These are phyloP conservation scores for Colletotrichum orbiculare DNA, from an alignment of 2,329 filamentous ascomycete genomes.

Conservation along the genomic window DNA sequence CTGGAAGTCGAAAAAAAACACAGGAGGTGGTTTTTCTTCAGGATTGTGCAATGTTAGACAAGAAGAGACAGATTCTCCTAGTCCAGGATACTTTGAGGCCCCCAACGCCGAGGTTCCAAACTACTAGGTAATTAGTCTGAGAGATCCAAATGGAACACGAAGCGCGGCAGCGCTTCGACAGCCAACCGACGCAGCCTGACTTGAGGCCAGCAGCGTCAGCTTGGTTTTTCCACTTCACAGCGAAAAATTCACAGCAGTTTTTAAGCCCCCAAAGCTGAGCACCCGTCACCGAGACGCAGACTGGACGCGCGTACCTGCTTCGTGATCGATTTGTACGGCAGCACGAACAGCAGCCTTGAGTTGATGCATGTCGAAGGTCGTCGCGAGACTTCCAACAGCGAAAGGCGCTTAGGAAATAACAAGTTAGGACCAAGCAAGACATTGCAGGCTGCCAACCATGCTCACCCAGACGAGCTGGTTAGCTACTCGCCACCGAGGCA, in stretches of 20 bases:
- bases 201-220: neutral
- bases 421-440: too few relatives aligned
- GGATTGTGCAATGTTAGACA: conserved; percentile 1
- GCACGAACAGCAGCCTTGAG: neutral
- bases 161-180: conserved; percentile 19
- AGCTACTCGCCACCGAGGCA: conserved; percentile 17
- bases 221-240: conserved; percentile 15
- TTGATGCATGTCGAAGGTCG: neutral
- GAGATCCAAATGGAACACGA: too few relatives aligned
- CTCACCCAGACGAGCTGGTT: too few relatives aligned
- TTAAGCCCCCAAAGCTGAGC: conserved; percentile 26
- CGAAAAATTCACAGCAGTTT: neutral
- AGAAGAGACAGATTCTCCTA: too few relatives aligned
- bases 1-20: neutral
- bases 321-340: conserved; percentile 8
- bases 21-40: neutral
- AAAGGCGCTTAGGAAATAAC: neutral
- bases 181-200: conserved; percentile 26
- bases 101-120: too few relatives aligned
- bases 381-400: conserved; percentile 1
- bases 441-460: too few relatives aligned
- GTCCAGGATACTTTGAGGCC: too few relatives aligned
- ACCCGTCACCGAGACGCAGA: neutral
- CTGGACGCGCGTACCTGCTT: conserved; percentile 21
- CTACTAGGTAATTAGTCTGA: too few relatives aligned